phyloP scores from a whole-genome alignment of 129 eudicot genomes.

The Lonicera japonica region DNA sequence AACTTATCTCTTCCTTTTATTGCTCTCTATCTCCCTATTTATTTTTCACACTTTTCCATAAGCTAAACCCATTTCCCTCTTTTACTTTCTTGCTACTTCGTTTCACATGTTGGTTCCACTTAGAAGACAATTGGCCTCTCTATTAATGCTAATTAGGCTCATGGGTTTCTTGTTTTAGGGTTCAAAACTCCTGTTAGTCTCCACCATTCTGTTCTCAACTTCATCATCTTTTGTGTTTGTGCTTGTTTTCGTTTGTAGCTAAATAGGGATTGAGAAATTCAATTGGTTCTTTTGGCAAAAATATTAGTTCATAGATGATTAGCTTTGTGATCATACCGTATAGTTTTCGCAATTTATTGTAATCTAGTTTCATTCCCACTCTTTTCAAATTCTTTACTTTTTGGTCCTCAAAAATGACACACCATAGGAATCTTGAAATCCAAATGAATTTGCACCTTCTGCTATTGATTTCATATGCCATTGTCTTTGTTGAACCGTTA shows the following conservation, averaged over 20 bases:
- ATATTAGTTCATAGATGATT: background rate
- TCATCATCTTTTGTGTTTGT: background rate
- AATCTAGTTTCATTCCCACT: background rate
- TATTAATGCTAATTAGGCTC: conserved; percentile 16
- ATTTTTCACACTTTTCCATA: conserved; percentile 5
- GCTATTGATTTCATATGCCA: conserved; percentile 18
- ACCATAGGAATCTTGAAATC: conserved; percentile 12
- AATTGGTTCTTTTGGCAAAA: background rate
- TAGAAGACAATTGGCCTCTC: background rate
- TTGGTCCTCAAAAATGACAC: conserved; percentile 30
- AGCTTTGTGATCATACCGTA: conserved; percentile 8
- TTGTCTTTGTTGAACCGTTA: conserved; percentile 42
- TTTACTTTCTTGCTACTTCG: conserved; percentile 9
- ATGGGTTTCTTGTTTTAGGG: background rate
- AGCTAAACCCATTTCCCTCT: conserved; percentile 10
- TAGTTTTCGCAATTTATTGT: too few species aligned
- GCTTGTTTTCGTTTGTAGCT: background rate
- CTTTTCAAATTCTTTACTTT: conserved; percentile 11
- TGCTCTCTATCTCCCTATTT: conserved; percentile 16
- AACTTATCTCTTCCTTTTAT: conserved; percentile 33
- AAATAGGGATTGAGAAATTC: background rate
- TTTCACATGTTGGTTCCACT: conserved; percentile 1
- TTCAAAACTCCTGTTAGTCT: background rate
- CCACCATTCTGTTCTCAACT: background rate
- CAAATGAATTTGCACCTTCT: conserved; percentile 20